These are phyloP conservation scores for Diplosphaera chodatii DNA, from an alignment of 139 green algal species.

Conservation along the genomic window DNA sequence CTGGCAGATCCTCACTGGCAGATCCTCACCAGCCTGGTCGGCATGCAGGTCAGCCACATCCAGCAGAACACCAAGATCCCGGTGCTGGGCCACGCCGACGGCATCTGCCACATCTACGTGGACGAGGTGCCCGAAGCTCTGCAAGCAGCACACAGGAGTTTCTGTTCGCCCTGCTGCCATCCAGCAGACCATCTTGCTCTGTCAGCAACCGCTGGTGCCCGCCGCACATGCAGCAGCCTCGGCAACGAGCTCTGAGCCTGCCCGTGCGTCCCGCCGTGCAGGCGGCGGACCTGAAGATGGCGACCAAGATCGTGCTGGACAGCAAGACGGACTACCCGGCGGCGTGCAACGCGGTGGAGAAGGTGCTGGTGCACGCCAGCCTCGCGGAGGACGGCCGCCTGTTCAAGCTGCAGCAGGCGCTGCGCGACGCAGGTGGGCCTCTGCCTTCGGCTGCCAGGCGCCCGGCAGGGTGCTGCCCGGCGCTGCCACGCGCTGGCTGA, in stretches of 20 bases:
- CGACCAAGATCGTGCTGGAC: conserved; percentile 68
- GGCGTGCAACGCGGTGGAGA: conserved; percentile 98
- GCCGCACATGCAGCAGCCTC: too few relatives aligned
- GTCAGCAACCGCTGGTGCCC: too few relatives aligned
- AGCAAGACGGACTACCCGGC: conserved; percentile 95
- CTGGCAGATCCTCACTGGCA: too few relatives aligned
- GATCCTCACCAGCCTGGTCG: too few relatives aligned
- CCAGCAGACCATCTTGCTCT: too few relatives aligned
- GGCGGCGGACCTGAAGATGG: conserved; percentile 49
- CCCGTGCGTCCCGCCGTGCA: too few relatives aligned
- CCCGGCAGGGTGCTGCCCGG: too few relatives aligned
- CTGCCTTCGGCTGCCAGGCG: not conserved
- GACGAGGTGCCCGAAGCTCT: too few relatives aligned
- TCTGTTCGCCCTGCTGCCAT: too few relatives aligned
- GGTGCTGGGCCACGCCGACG: conserved; percentile 96
- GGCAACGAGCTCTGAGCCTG: too few relatives aligned
- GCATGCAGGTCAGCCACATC: conserved; percentile 54
- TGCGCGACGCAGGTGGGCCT: conserved; percentile 44
- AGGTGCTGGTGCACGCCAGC: conserved; percentile 68
- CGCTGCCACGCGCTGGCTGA: too few relatives aligned
- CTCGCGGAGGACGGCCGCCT: conserved; percentile 33
- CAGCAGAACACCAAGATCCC: conserved; percentile 93
- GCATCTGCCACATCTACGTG: conserved; percentile 97
- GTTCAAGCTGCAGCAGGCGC: conserved; percentile 24
- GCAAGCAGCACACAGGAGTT: too few relatives aligned